Evolutionary conservation across 441 rosid species (phyloP).

Genomic region (Aleurites moluccanus): DNA sequence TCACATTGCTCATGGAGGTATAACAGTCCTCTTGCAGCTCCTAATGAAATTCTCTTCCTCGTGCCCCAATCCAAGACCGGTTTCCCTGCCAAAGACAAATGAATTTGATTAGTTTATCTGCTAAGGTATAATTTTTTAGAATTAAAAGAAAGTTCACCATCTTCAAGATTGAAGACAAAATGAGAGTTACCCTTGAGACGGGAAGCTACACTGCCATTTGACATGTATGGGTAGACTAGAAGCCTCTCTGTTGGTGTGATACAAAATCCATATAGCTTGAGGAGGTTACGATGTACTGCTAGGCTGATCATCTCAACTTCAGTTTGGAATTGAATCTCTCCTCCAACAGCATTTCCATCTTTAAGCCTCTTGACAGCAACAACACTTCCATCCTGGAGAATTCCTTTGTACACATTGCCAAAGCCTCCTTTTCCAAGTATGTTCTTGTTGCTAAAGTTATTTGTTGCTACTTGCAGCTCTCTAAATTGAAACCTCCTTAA

Average conservation of each 20-base stretch:
- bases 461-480: constrained; percentile 76
- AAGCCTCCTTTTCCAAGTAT: constrained; percentile 93
- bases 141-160: neutral
- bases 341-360: constrained; percentile 83
- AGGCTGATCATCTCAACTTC: constrained; percentile 98
- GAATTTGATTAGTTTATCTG: neutral
- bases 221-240: constrained; percentile 92
- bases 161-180: neutral
- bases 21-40: constrained; percentile 83
- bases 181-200: constrained; percentile 72
- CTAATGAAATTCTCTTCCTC: constrained; percentile 63
- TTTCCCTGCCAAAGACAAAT: constrained; percentile 38
- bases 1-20: constrained; percentile 97
- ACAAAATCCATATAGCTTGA: constrained; percentile 78
- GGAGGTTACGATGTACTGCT: constrained; percentile 93
- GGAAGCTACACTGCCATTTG: constrained; percentile 92
- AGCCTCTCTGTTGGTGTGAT: constrained; percentile 81
- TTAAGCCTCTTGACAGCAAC: constrained; percentile 92
- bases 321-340: constrained; percentile 92
- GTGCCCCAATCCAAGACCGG: constrained; percentile 69
- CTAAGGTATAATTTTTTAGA: neutral
- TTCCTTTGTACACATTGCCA: constrained; percentile 89
- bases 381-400: constrained; percentile 67
- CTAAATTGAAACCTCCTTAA: constrained; percentile 78
- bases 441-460: constrained; percentile 75